A percentile compares a stretch with the other conserved stretches of the same genome.
Evolutionary conservation across 768 basidiomycete species (phyloP).

Genomic region (Rhodotorula paludigena): DNA sequence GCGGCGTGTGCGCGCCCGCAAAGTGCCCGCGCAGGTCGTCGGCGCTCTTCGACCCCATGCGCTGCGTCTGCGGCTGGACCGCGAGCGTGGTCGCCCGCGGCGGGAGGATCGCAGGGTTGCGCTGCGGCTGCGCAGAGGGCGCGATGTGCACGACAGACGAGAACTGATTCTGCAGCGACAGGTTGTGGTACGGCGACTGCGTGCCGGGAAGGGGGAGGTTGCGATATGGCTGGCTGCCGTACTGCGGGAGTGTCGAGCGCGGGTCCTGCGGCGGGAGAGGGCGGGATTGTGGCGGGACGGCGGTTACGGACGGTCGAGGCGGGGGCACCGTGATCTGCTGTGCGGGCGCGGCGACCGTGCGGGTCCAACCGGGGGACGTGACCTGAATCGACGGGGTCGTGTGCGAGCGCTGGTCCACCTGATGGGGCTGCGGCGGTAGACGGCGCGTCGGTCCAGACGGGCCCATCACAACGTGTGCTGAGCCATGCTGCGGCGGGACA

Average conservation of each 20-base stretch:
- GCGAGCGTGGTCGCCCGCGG: background rate
- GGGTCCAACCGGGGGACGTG: slow-evolving; percentile 12
- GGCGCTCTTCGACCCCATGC: slow-evolving; percentile 20
- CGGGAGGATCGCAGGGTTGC: background rate
- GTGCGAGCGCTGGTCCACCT: slow-evolving; percentile 11
- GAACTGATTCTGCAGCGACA: slow-evolving; percentile 24
- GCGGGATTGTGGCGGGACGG: background rate
- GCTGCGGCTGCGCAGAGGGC: background rate
- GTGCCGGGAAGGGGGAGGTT: slow-evolving; percentile 17
- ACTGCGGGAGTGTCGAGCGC: slow-evolving; percentile 14
- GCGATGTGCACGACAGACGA: slow-evolving; percentile 1
- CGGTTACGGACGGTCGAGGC: background rate
- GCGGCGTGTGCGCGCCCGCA: background rate
- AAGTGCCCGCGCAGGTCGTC: slow-evolving; percentile 32
- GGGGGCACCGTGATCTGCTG: background rate
- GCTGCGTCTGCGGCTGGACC: background rate
- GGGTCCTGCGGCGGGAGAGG: slow-evolving; percentile 6
- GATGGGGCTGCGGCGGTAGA: slow-evolving; percentile 15
- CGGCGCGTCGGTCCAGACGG: slow-evolving; percentile 23
- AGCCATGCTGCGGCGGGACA: background rate
- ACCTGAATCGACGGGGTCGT: slow-evolving; percentile 20
- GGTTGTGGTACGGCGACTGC: slow-evolving; percentile 35
- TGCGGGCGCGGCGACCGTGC: background rate
- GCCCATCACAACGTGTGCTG: slow-evolving; percentile 19
- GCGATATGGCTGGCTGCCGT: slow-evolving; percentile 22